Conservation (phyloP, 2,329 filamentous ascomycete genomes). For the Alternaria rosae region DNA sequence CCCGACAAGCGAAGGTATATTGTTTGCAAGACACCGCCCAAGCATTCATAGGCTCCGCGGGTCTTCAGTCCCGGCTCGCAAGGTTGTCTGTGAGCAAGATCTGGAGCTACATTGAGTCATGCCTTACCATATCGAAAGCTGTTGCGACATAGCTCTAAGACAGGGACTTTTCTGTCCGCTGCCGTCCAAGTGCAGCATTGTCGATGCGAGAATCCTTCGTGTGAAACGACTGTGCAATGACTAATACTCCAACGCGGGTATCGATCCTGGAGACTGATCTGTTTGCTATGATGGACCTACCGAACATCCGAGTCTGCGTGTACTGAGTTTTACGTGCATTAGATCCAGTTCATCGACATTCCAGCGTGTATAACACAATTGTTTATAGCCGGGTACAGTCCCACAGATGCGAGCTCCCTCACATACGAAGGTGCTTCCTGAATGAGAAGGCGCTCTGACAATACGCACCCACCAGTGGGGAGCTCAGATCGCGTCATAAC, state of each 20-base stretch:
- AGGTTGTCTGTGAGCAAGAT: not conserved
- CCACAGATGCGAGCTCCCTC: not conserved
- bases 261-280: not conserved
- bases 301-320: not conserved
- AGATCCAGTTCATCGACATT: not conserved
- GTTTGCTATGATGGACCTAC: not conserved
- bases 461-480: not conserved
- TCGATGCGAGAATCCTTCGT: not conserved
- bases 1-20: not conserved
- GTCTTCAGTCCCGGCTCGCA: not conserved
- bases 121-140: not conserved
- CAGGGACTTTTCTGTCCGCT: fast-evolving
- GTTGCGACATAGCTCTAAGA: not conserved
- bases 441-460: not conserved
- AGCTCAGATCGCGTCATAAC: not conserved
- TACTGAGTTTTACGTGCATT: not conserved
- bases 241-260: not conserved
- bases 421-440: not conserved
- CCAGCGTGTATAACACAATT: not conserved
- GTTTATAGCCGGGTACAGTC: not conserved
- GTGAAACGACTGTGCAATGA: not conserved
- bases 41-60: not conserved
- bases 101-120: not conserved
- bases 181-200: not conserved
- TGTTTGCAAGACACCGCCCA: not conserved